Evolutionary conservation across 306 rosid species (phyloP).

Genomic region (Delonix regia): DNA sequence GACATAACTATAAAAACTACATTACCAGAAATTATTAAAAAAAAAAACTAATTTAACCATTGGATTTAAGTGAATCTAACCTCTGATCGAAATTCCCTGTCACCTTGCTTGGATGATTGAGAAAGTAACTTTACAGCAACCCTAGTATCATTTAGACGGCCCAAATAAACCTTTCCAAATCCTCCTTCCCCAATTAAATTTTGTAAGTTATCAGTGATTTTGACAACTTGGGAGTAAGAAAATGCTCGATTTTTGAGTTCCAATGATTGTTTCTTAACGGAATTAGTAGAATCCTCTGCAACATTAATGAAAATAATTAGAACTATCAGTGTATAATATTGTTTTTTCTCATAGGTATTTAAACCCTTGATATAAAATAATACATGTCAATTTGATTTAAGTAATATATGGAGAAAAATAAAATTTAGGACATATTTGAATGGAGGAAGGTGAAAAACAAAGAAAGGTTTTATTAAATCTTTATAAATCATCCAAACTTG

Average conservation of each 20-base stretch:
- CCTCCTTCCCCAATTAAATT: slow-evolving; percentile 46
- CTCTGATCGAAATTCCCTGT: slow-evolving; percentile 39
- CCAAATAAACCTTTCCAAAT: slow-evolving; percentile 46
- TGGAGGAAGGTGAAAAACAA: too few species aligned
- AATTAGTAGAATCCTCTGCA: not conserved
- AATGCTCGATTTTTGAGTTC: slow-evolving; percentile 30
- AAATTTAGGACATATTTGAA: too few species aligned
- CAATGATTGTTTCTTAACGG: not conserved
- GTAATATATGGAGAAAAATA: too few species aligned
- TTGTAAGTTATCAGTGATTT: slow-evolving; percentile 36
- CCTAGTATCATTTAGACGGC: slow-evolving; percentile 24
- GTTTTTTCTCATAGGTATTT: too few species aligned
- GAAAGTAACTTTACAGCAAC: slow-evolving; percentile 50
- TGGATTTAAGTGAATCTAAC: not conserved
- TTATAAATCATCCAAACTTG: too few species aligned
- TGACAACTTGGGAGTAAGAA: slow-evolving; percentile 32
- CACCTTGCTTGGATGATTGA: slow-evolving; percentile 40
- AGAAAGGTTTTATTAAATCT: too few species aligned
- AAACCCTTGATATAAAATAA: too few species aligned
- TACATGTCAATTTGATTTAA: too few species aligned
- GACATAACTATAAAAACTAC: too few species aligned
- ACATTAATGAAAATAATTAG: not conserved
- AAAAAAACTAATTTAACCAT: not conserved
- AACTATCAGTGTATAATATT: not conserved
- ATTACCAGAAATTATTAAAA: too few species aligned